Evolutionary conservation across 129 eudicot species (phyloP).

Genomic region (Mikania micrantha): DNA sequence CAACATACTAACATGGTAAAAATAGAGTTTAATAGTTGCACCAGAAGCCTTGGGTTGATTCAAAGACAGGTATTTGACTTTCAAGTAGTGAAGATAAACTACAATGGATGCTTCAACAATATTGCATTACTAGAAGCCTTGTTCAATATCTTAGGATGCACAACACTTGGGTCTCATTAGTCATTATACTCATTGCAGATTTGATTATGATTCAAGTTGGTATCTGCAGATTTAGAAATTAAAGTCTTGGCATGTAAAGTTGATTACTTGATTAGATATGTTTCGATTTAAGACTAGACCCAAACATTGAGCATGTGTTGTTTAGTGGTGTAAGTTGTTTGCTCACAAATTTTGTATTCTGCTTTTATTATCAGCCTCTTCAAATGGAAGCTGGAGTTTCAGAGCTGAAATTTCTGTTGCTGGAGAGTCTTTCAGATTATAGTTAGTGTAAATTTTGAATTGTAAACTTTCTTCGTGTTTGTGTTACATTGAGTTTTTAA

Average conservation of each 20-base stretch:
- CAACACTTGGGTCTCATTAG: not conserved
- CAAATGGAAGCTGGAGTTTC: too few species aligned
- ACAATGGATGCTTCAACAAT: not conserved
- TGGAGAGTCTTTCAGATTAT: not conserved
- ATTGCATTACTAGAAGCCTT: not conserved
- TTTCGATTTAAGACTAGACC: not conserved
- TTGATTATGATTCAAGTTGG: too few species aligned
- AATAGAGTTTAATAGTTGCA: not conserved
- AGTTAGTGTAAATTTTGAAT: not conserved
- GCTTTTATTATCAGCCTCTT: not conserved
- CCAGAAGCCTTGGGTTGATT: not conserved
- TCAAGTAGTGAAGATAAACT: not conserved
- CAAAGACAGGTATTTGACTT: not conserved
- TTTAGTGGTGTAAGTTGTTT: not conserved
- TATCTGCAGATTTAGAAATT: too few species aligned
- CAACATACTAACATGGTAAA: too few species aligned
- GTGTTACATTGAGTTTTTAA: too few species aligned
- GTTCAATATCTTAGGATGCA: not conserved
- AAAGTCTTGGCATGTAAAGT: not conserved
- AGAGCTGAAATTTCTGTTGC: not conserved
- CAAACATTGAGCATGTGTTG: not conserved
- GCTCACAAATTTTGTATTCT: not conserved
- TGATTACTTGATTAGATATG: not conserved
- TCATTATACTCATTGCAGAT: not conserved
- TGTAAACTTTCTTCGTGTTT: too few species aligned